Conservation (phyloP, 1,284 basidiomycete genomes). For the Calocybe gambosa region DNA sequence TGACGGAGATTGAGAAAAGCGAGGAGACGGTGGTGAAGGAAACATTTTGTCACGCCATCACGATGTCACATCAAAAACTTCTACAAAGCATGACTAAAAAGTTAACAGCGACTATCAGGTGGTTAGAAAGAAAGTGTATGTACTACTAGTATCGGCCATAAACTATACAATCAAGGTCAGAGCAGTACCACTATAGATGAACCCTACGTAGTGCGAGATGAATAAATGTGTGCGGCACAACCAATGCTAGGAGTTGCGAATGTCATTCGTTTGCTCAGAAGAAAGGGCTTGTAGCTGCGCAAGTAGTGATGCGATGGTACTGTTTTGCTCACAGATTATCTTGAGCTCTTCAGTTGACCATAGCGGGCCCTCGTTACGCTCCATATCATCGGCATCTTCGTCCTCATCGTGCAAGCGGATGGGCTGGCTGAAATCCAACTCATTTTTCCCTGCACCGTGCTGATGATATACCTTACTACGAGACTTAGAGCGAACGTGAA, state of each 20-base stretch:
- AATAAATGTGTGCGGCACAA: background rate
- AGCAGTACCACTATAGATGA: background rate
- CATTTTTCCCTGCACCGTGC: conserved; percentile 52
- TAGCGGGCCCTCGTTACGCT: conserved; percentile 37
- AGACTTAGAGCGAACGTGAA: conserved; percentile 61
- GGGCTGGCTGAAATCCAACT: conserved; percentile 43
- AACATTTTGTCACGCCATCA: conserved; percentile 14
- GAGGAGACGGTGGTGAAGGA: conserved; percentile 9
- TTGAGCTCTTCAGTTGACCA: conserved; percentile 67
- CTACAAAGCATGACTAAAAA: background rate
- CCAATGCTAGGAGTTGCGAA: conserved; percentile 9
- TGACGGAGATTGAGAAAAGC: conserved; percentile 12
- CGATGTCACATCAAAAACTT: conserved; percentile 8
- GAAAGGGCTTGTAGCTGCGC: conserved; percentile 44
- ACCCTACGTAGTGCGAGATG: background rate
- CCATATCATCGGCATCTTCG: conserved; percentile 29
- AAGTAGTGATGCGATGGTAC: conserved; percentile 56
- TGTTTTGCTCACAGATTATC: conserved; percentile 66
- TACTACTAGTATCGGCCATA: background rate
- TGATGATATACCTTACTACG: conserved; percentile 61
- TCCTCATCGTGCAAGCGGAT: conserved; percentile 24
- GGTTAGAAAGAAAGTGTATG: background rate
- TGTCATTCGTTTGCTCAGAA: conserved; percentile 25
- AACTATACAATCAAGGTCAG: background rate
- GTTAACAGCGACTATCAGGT: too few relatives aligned